These are phyloP conservation scores for Barnettozyma pratensis DNA, from an alignment of 805 yeast species.

Conservation along the genomic window DNA sequence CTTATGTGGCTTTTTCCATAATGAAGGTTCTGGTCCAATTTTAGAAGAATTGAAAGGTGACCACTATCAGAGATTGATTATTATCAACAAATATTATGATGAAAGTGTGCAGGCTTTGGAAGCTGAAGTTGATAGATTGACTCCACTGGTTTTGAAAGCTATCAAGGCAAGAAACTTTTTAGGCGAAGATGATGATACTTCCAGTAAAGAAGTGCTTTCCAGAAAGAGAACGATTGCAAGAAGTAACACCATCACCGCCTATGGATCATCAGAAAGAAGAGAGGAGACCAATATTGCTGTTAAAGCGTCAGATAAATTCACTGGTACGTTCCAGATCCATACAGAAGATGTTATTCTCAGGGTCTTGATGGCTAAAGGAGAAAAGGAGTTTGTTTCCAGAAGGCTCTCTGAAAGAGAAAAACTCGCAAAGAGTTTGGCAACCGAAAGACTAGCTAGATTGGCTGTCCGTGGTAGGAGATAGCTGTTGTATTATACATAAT, in stretches of 20 bases:
- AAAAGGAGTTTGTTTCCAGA: conserved; percentile 50
- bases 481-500: background rate
- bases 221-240: conserved; percentile 44
- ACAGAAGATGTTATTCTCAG: conserved; percentile 72
- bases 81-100: conserved; percentile 64
- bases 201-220: conserved; percentile 12
- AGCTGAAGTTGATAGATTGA: conserved; percentile 53
- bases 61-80: conserved; percentile 57
- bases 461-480: conserved; percentile 16
- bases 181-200: conserved; percentile 33
- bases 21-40: conserved; percentile 78
- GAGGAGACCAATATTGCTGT: conserved; percentile 42
- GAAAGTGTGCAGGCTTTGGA: conserved; percentile 40
- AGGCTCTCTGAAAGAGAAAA: conserved; percentile 60
- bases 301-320: conserved; percentile 33
- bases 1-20: conserved; percentile 73
- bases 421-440: conserved; percentile 27
- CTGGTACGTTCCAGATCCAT: conserved; percentile 31
- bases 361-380: conserved; percentile 61
- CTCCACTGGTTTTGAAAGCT: conserved; percentile 47
- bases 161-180: conserved; percentile 42
- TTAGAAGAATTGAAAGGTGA: conserved; percentile 55
- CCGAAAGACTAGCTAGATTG: conserved; percentile 26
- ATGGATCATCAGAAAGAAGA: conserved; percentile 56
- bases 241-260: conserved; percentile 64